Conservation (phyloP, 306 rosid genomes). For the Fagus crenata region DNA sequence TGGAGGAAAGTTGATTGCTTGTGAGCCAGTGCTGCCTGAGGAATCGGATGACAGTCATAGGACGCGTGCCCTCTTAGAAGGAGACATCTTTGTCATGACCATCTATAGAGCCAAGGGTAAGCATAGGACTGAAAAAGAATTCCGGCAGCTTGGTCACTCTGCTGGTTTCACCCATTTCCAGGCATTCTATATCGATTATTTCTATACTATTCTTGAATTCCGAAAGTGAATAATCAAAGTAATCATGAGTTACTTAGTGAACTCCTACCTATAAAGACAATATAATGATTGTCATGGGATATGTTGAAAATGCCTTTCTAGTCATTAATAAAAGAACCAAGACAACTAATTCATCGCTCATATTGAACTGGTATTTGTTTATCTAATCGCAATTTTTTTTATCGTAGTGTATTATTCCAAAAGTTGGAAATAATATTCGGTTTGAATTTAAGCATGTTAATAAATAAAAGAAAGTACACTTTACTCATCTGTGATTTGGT, state of each 20-base stretch:
- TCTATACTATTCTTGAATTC: slow-evolving; percentile 68
- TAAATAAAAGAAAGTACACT: no score
- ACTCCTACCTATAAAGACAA: neutral
- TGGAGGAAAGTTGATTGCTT: slow-evolving; percentile 80
- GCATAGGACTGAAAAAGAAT: slow-evolving; percentile 70
- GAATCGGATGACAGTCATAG: slow-evolving; percentile 69
- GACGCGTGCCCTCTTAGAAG: slow-evolving; percentile 72
- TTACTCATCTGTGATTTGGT: no score
- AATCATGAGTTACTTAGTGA: neutral
- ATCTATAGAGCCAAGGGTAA: slow-evolving; percentile 75
- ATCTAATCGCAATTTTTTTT: no score
- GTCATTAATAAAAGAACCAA: no score
- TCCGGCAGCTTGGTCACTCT: slow-evolving; percentile 50
- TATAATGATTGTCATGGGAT: neutral
- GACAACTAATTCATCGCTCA: no score
- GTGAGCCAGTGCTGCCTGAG: slow-evolving; percentile 83
- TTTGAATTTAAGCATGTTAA: no score
- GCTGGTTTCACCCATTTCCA: slow-evolving; percentile 62
- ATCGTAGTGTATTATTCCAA: no score
- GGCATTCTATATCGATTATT: slow-evolving; percentile 62
- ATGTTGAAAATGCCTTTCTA: no score
- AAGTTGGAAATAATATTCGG: no score
- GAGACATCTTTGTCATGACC: slow-evolving; percentile 86
- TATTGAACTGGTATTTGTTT: no score
- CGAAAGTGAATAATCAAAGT: slow-evolving; percentile 41